Base-by-base conservation (phyloP, 2,329 filamentous ascomycete species). In the Hypocrella siamensis region DNA sequence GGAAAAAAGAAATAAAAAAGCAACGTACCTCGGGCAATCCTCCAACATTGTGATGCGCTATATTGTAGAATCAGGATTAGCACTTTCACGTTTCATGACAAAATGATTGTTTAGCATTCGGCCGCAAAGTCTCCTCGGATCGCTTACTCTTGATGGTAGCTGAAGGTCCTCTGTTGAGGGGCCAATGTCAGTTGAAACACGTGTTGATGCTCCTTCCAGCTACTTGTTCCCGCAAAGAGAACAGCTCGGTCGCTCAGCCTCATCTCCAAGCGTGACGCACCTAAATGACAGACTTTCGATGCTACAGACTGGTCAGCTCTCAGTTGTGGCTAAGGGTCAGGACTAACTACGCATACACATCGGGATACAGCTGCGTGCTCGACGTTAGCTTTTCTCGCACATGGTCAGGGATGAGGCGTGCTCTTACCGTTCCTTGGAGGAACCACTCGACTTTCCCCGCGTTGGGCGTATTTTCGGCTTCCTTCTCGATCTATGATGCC, bases 381-480 rank as follows among this genome's bases (percentile, higher is more conserved):
- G 8, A 8, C 5, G 6, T 30, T 11, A 30, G 27, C 19, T 10
- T 19, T 12, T n/a, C 14, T 16, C 5, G 21, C 14, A 9, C 15
- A 17, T n/a, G 14, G 18, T 10, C 6, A 17, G 8, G 8, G 7
- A 17, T 26, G 9, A 19, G 6, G 15, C 16, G 11, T 24, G 10
- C 15, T 8, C 3, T 54, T 84, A 88, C 17, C 7, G 82, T 90
- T 14, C 85, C 84, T 57, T 94, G 86, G 8, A 94, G 65, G 48
- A 94, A 80, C 67, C 73, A 94, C 45, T 83, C 72, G 25, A 94
- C 79, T 45, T 79, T 75, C 21, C 80, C 82, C n/a, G 74, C 75
- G 33, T 67, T 64, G 2, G 65, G 54, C 1, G 77, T 76, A 47
- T 77, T 64, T 39, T 74, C 70, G 0, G 80, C 80, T 18, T 66